Conservation (phyloP, 2,329 filamentous ascomycete genomes). For the Diaporthe sp. region DNA sequence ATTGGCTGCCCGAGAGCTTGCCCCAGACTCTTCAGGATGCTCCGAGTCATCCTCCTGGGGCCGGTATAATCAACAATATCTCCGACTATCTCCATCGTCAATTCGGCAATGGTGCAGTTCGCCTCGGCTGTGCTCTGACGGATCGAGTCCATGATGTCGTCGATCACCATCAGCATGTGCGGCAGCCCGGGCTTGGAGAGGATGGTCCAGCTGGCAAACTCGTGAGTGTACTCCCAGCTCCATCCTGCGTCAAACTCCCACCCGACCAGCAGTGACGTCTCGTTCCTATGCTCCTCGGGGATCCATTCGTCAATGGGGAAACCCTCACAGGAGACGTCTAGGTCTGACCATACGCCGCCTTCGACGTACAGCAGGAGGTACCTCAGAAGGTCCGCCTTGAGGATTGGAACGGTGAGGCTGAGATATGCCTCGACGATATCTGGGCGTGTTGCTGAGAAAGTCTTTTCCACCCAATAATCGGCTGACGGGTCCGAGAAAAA, state of each 20-base stretch:
- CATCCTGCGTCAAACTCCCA: conserved; percentile 48
- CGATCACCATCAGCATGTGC: conserved; percentile 39
- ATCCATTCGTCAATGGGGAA: conserved; percentile 53
- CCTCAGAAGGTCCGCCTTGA: conserved; percentile 76
- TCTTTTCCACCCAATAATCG: conserved; percentile 71
- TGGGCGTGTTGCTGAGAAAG: conserved; percentile 55
- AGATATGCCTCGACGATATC: conserved; percentile 46
- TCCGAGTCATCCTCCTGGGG: conserved; percentile 39
- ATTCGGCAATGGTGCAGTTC: conserved; percentile 31
- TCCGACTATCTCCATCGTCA: conserved; percentile 38
- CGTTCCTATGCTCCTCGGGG: conserved; percentile 42
- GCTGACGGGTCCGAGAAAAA: conserved; percentile 47
- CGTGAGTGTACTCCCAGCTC: conserved; percentile 38
- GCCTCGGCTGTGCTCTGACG: neutral
- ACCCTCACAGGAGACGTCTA: conserved; percentile 53
- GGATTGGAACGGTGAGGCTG: conserved; percentile 50
- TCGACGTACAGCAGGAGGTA: conserved; percentile 81
- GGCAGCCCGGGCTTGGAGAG: conserved; percentile 39
- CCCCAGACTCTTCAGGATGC: conserved; percentile 37
- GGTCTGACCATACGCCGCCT: conserved; percentile 79
- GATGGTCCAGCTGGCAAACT: conserved; percentile 44
- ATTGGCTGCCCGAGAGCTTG: neutral
- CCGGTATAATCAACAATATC: conserved; percentile 43
- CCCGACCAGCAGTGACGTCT: conserved; percentile 45
- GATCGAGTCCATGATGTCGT: conserved; percentile 40